A percentile compares a stretch with the other conserved stretches of the same genome.
These are phyloP conservation scores for Asterophora lycoperdoides DNA, from an alignment of 768 basidiomycete genomes.

Conservation along the genomic window DNA sequence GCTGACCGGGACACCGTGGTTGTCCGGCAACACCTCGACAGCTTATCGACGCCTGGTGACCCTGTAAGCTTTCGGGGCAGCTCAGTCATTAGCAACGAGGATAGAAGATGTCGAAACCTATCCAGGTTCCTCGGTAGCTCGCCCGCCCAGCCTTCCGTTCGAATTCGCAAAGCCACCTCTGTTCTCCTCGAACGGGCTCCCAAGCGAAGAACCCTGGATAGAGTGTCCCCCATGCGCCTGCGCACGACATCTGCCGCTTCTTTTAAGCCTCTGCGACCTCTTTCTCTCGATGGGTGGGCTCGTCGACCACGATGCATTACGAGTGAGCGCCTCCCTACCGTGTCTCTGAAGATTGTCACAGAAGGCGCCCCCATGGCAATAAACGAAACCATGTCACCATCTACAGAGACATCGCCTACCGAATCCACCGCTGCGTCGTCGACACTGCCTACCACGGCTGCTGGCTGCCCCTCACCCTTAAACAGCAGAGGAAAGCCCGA, in stretches of 20 bases:
- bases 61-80: neutral
- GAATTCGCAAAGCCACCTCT: slow-evolving; percentile 23
- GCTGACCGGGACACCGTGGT: slow-evolving; percentile 33
- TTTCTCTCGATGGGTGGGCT: slow-evolving; percentile 14
- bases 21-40: slow-evolving; percentile 32
- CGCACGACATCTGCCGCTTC: slow-evolving; percentile 23
- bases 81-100: slow-evolving; percentile 21
- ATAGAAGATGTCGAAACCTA: slow-evolving; percentile 31
- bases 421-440: slow-evolving; percentile 6
- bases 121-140: slow-evolving; percentile 34
- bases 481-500: neutral
- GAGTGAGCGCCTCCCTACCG: neutral
- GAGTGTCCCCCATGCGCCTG: slow-evolving; percentile 30
- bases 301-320: slow-evolving; percentile 1
- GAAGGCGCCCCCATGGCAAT: neutral
- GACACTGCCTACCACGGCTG: slow-evolving; percentile 6
- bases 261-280: slow-evolving; percentile 9
- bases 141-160: slow-evolving; percentile 28
- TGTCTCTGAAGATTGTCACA: slow-evolving; percentile 2
- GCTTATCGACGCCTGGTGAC: slow-evolving; percentile 12
- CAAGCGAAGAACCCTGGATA: slow-evolving; percentile 33
- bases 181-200: slow-evolving; percentile 23
- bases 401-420: slow-evolving; percentile 1
- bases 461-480: neutral
- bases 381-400: slow-evolving; percentile 4